Conservation (phyloP, 805 yeast genomes). For the Hanseniaspora lachancei region DNA sequence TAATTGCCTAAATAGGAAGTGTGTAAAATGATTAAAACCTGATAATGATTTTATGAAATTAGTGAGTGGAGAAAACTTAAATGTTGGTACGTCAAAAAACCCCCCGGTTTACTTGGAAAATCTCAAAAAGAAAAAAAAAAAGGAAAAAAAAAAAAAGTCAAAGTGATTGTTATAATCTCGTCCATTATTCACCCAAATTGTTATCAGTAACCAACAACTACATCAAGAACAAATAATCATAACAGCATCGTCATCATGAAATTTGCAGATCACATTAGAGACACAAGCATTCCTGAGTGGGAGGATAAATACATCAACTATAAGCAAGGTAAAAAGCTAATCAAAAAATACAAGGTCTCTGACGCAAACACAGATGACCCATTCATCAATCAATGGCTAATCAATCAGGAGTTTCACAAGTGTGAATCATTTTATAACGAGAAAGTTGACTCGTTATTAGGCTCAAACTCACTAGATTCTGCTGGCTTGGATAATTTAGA, state of each 20-base stretch:
- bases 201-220: no score
- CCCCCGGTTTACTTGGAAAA: no score
- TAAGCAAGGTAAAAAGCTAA: conserved; percentile 34
- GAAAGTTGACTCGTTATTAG: conserved; percentile 11
- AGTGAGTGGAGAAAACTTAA: no score
- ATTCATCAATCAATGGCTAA: conserved; percentile 26
- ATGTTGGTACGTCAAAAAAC: no score
- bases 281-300: conserved; percentile 79
- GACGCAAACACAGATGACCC: conserved; percentile 17
- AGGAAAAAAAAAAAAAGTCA: no score
- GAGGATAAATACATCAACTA: conserved; percentile 65
- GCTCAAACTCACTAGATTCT: not conserved
- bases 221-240: no score
- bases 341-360: conserved; percentile 20
- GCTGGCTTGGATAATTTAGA: not conserved
- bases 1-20: no score
- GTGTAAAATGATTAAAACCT: no score
- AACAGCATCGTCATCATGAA: conserved; percentile 32
- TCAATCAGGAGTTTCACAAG: conserved; percentile 22
- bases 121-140: no score
- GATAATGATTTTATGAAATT: no score
- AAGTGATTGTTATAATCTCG: no score
- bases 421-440: conserved; percentile 26
- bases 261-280: conserved; percentile 50
- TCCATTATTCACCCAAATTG: no score